Conservation (phyloP, 495 filamentous ascomycete species). For the Niebla homalea region DNA sequence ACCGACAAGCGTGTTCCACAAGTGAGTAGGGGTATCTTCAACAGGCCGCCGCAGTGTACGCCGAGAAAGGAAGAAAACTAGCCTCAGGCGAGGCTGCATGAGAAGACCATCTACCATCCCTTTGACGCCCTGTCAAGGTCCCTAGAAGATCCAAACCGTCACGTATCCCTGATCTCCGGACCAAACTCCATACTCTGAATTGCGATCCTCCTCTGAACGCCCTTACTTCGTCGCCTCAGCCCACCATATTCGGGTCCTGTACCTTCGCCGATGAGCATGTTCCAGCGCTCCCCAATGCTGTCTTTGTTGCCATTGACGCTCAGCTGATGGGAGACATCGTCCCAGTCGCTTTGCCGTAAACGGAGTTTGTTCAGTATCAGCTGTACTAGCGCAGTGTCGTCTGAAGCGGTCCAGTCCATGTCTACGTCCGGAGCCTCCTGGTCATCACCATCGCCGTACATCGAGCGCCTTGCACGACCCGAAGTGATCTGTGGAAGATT, state of each 20-base stretch:
- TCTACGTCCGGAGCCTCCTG: conserved; percentile 11
- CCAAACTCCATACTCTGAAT: conserved; percentile 22
- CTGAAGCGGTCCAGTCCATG: conserved; percentile 47
- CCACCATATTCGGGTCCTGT: conserved; percentile 20
- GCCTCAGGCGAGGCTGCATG: too few species aligned
- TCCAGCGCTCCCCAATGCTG: conserved; percentile 58
- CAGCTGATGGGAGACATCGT: conserved; percentile 59
- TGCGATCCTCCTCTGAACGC: conserved; percentile 17
- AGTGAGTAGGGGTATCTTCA: too few species aligned
- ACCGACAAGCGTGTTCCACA: too few species aligned
- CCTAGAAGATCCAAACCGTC: too few species aligned
- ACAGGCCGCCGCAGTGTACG: too few species aligned
- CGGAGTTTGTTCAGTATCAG: conserved; percentile 63
- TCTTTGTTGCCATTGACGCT: conserved; percentile 42
- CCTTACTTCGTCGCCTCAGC: conserved; percentile 23
- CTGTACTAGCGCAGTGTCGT: conserved; percentile 59
- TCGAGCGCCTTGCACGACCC: not conserved
- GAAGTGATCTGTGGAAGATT: conserved; percentile 14
- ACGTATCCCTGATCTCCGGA: too few species aligned
- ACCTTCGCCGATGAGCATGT: conserved; percentile 48
- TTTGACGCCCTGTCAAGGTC: too few species aligned
- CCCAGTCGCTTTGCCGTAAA: conserved; percentile 61
- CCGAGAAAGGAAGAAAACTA: too few species aligned
- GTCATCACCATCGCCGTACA: conserved; percentile 8
- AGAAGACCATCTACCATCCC: too few species aligned